Evolutionary conservation across 2,329 filamentous ascomycete genomes (phyloP), one percentile per base, ranked within the genome.

Genomic region (Coniochaeta ligniaria): DNA sequence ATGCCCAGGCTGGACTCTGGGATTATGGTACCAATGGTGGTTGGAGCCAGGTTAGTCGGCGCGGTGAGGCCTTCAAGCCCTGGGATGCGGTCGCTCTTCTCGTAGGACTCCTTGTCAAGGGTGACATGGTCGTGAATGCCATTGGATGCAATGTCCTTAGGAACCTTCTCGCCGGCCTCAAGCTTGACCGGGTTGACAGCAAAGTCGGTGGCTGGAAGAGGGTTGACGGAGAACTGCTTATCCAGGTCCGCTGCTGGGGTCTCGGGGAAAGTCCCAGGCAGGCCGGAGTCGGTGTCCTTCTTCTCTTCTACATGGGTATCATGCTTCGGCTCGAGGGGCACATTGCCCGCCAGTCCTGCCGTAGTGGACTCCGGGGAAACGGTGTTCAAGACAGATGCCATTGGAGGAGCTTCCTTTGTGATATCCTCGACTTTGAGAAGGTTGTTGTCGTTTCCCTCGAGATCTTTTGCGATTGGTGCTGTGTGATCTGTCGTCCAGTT

Each of bases 391-490:
- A 81, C 80, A 60, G 76, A 75, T 58, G 70, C 75, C 61, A 81
- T 77, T 52, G 79, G 76, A 60, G 80, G 71, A 57, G 71, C 69
- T 65, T 77, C 73, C 66, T 73, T 74, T 63, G 74, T 67, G 59
- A 96, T 89, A 71, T 91, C 83, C 64, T 92, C 84, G 61, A 89
- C 86, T 45, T 84, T 83, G 61, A 99, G 83, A 65, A 97, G 86
- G 85, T 98, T 98, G 83, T 98, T 98, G 69, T 92, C 81, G 82
- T 94, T 96, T 70, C 90, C 89, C 70, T 87, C 81, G 66, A 84
- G 83, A 80, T 97, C 94, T 70, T 86, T 85, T 77, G 97, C 93
- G 76, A 89, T 88, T 62, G 90, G 90, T 47, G 88, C 89, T 62
- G 86, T 86, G 68, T 88, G 85, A 76, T 97, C 93, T 73, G 87